Evolutionary conservation across 495 filamentous ascomycete species (phyloP), one percentile per base, ranked within the genome.

Genomic region (Alectoria sarmentosa): DNA sequence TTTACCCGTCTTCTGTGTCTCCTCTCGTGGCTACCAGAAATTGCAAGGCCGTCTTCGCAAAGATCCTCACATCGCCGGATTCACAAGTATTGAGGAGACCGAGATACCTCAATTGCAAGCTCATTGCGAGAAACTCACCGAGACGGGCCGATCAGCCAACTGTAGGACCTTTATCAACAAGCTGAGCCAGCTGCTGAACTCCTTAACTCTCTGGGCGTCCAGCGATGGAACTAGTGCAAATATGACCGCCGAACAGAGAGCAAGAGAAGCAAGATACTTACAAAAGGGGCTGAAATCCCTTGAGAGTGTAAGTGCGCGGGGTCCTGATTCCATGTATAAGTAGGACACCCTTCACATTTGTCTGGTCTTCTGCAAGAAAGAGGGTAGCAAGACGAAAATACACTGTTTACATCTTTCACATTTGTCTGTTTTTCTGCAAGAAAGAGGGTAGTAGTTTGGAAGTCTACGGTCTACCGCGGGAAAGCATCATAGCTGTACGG

Each of bases 1-100:
- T 0, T 73, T 89, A 6, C 79, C 80, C 0, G 84, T 88, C 5
- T 89, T 88, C 67, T 88, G 85, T 64, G 82, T 69, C 17, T 69
- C 62, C 19, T 79, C 77, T 54, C 72, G 76, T 41, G 84, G 78
- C 0, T 88, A 85, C 66, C 84, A 87, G 68, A 83, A 85, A 57
- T 70, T 89, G 19, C 74, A 74, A 44, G 84, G 83, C 21, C 79
- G 83, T 7, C 67, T 88, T 9, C 69, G 74, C 65, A 81, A 73
- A 67, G 79, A 83, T 41, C 68, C 73, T 3, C 70, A 73, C 44
- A 75, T 83, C 6, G 69, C 78, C 17, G 79, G 81, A 1, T 85
- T 84, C 60, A 69, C 66, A 7, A 68, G 71, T 11, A 36, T 77
- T 15, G 77, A 82, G n/a, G 75, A 84, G 56, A 83, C 79, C 0